Percentiles rank a stretch among this genome's conserved stretches.
These are phyloP conservation scores for Mycogone perniciosa DNA, from an alignment of 2,329 filamentous ascomycete species.

Conservation along the genomic window DNA sequence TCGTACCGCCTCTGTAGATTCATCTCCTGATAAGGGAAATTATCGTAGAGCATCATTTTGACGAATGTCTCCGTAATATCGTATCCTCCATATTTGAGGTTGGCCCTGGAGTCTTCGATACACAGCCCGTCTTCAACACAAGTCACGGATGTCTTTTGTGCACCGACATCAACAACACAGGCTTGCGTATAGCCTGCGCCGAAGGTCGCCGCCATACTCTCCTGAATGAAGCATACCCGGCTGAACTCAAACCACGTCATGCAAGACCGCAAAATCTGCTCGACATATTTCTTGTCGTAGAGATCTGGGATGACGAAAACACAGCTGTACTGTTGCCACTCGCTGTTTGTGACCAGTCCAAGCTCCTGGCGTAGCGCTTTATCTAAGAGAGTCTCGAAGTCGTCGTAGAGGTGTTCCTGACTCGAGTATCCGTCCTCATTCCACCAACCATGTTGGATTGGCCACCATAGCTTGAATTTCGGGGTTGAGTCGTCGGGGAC, in stretches of 20 bases:
- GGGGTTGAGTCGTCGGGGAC: constrained; percentile 86
- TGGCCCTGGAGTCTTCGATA: constrained; percentile 89
- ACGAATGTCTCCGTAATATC: constrained; percentile 93
- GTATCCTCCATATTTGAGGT: constrained; percentile 86
- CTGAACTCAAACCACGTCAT: constrained; percentile 87
- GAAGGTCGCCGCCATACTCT: constrained; percentile 90
- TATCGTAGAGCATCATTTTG: constrained; percentile 96
- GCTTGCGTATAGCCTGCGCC: constrained; percentile 90
- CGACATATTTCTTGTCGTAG: constrained; percentile 91
- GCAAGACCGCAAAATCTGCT: constrained; percentile 74
- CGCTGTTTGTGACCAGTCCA: constrained; percentile 66
- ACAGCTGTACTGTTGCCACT: constrained; percentile 87
- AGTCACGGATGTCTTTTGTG: constrained; percentile 94
- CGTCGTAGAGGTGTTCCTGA: constrained; percentile 74
- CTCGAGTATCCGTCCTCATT: constrained; percentile 85
- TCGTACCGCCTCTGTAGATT: constrained; percentile 87
- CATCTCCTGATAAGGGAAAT: constrained; percentile 93
- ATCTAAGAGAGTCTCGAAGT: constrained; percentile 81
- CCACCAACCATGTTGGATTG: constrained; percentile 76
- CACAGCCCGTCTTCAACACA: constrained; percentile 96
- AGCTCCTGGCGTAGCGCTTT: constrained; percentile 82
- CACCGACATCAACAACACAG: constrained; percentile 93
- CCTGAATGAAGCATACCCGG: constrained; percentile 88
- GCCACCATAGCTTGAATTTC: constrained; percentile 90
- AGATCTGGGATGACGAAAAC: constrained; percentile 97